Conservation (phyloP, 768 basidiomycete genomes). For the Tulasnella sp. region DNA sequence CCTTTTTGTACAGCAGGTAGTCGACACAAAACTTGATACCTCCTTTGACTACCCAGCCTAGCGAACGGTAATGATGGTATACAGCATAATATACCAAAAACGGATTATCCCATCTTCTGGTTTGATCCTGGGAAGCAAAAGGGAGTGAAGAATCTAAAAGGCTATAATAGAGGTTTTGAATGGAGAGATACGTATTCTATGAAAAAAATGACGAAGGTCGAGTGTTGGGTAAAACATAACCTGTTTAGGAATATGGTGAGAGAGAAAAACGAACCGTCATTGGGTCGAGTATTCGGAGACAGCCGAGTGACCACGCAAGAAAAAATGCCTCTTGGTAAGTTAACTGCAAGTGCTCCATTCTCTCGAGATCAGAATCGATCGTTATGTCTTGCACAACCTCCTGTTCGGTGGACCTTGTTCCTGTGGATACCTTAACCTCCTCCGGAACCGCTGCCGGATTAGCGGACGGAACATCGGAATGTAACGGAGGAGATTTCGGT, state of each 20-base stretch:
- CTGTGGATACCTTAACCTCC: constrained; percentile 41
- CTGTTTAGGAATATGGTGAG: not conserved
- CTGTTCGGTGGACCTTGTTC: constrained; percentile 26
- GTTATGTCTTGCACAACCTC: constrained; percentile 27
- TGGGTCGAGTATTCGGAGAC: constrained; percentile 56
- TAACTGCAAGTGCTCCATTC: constrained; percentile 84
- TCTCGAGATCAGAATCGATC: constrained; percentile 38
- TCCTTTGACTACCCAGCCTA: constrained; percentile 93
- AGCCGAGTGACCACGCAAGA: constrained; percentile 70
- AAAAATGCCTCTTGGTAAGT: constrained; percentile 85
- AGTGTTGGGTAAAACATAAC: constrained; percentile 44
- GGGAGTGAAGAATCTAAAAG: constrained; percentile 23
- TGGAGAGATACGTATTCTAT: constrained; percentile 27
- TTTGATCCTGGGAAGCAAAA: constrained; percentile 25
- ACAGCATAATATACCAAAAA: constrained; percentile 81
- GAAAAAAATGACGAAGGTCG: constrained; percentile 58
- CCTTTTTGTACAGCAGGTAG: constrained; percentile 84
- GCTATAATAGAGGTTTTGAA: constrained; percentile 26
- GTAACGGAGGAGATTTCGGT: not conserved
- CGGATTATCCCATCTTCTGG: constrained; percentile 60
- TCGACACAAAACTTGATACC: constrained; percentile 98
- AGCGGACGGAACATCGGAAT: not conserved
- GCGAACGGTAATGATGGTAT: constrained; percentile 89
- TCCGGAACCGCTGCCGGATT: constrained; percentile 39
- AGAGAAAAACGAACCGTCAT: constrained; percentile 40